phyloP scores from a whole-genome alignment of 2,329 filamentous ascomycete genomes.

The Sporothrix curviconia region DNA sequence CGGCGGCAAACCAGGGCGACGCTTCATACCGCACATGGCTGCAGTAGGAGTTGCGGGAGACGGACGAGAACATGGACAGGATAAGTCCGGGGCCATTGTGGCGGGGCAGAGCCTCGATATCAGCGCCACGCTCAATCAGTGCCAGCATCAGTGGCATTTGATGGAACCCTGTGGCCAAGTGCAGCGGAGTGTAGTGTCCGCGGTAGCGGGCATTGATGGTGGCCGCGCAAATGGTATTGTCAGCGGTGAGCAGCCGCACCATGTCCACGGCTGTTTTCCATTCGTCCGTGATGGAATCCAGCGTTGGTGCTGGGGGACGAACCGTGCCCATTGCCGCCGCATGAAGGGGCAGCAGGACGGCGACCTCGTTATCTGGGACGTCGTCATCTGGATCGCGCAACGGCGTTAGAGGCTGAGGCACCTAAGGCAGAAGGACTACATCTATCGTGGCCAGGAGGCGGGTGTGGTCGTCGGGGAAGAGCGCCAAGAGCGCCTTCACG shows the following conservation, averaged over 20 bases:
- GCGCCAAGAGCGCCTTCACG: constrained; percentile 1
- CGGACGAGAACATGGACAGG: constrained; percentile 3
- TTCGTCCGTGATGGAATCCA: not conserved
- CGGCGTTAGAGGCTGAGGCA: not conserved
- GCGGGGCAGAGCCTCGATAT: not conserved
- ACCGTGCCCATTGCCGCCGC: not conserved
- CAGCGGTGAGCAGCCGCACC: constrained; percentile 5
- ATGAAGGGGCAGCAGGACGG: constrained; percentile 4
- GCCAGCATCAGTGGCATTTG: constrained; percentile 1
- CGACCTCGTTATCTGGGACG: constrained; percentile 1
- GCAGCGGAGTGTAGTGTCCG: constrained; percentile 7
- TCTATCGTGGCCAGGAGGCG: not conserved
- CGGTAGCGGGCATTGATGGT: constrained; percentile 10
- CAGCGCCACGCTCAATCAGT: constrained; percentile 5
- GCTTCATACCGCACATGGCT: constrained; percentile 1
- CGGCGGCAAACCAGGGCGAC: not conserved
- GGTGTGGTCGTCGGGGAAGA: not conserved
- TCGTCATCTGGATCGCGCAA: not conserved
- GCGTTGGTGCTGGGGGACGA: not conserved
- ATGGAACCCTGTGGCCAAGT: constrained; percentile 6
- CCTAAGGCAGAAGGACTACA: not conserved
- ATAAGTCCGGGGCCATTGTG: not conserved
- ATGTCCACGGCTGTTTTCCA: not conserved
- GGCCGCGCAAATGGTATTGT: constrained; percentile 7
- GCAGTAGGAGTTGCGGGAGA: not conserved